phyloP scores from a whole-genome alignment of 78 protist genomes.

The Guillardia theta region DNA sequence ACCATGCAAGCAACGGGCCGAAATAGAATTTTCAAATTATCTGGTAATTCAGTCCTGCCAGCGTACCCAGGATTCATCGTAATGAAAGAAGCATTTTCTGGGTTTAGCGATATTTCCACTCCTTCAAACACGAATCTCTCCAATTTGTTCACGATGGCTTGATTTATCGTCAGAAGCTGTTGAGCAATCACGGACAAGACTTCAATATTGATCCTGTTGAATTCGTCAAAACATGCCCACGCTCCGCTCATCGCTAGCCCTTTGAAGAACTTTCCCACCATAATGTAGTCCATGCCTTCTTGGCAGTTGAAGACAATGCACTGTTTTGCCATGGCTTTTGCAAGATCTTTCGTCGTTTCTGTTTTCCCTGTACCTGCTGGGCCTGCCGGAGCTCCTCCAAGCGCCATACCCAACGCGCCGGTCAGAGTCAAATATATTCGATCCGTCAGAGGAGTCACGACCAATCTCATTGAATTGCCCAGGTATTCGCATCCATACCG shows the following conservation, averaged over 20 bases:
- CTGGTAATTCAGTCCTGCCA: conserved; percentile 80
- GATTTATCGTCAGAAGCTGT: conserved; percentile 78
- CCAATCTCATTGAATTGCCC: conserved; percentile 82
- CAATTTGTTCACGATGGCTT: neutral
- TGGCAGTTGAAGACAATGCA: conserved; percentile 83
- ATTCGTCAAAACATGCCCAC: conserved; percentile 90
- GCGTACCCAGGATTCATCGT: conserved; percentile 94
- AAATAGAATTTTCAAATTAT: conserved; percentile 80
- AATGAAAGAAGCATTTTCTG: conserved; percentile 71
- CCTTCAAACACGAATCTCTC: conserved; percentile 75
- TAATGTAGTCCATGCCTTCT: conserved; percentile 64
- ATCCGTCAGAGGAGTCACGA: conserved; percentile 87
- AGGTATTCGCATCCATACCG: conserved; percentile 90
- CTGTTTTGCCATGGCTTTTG: conserved; percentile 76
- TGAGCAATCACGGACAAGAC: conserved; percentile 80
- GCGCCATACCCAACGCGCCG: conserved; percentile 72
- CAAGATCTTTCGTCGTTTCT: conserved; percentile 67
- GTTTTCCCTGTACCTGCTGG: conserved; percentile 90
- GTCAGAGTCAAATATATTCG: conserved; percentile 78
- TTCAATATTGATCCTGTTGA: conserved; percentile 81
- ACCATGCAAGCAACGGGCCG: conserved; percentile 89
- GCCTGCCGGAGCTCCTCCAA: conserved; percentile 87
- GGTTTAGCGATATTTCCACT: conserved; percentile 65
- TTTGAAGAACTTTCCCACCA: conserved; percentile 77
- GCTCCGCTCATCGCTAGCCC: conserved; percentile 84